Conservation (phyloP, 805 yeast genomes). For the Suhomyces vadensis region DNA sequence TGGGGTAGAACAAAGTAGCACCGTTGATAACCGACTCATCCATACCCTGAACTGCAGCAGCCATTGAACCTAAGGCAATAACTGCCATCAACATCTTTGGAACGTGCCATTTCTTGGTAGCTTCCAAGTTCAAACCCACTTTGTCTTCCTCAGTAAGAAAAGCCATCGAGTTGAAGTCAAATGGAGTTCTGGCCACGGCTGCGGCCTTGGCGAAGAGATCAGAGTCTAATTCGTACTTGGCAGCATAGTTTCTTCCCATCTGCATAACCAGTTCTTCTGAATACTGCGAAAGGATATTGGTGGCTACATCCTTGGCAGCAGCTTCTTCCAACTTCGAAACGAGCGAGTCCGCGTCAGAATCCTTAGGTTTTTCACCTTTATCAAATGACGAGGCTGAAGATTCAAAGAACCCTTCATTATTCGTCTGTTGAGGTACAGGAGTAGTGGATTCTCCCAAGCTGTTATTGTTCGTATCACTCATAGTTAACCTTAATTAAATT, state of each 20-base stretch:
- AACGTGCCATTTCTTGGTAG: conserved; percentile 41
- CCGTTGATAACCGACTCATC: conserved; percentile 73
- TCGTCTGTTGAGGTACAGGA: neutral
- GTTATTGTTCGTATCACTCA: neutral
- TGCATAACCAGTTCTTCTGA: conserved; percentile 62
- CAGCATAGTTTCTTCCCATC: conserved; percentile 70
- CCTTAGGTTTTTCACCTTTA: conserved; percentile 13
- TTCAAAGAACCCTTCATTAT: conserved; percentile 16
- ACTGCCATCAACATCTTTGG: conserved; percentile 52
- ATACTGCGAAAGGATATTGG: conserved; percentile 57
- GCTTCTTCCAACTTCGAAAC: conserved; percentile 21
- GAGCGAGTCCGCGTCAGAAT: conserved; percentile 19
- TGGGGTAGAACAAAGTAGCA: conserved; percentile 61
- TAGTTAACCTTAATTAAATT: neutral
- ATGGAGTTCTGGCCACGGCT: conserved; percentile 57
- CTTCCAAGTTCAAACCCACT: conserved; percentile 50
- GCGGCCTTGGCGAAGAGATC: conserved; percentile 66
- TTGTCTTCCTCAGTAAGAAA: conserved; percentile 48
- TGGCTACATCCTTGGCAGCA: conserved; percentile 22
- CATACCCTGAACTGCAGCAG: conserved; percentile 76
- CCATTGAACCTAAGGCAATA: conserved; percentile 63
- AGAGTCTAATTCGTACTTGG: conserved; percentile 53
- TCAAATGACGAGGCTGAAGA: conserved; percentile 13
- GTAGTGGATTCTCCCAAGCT: neutral
- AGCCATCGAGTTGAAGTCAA: conserved; percentile 56